Conservation (phyloP, 2,329 filamentous ascomycete species). For the Ilyonectria sp. region DNA sequence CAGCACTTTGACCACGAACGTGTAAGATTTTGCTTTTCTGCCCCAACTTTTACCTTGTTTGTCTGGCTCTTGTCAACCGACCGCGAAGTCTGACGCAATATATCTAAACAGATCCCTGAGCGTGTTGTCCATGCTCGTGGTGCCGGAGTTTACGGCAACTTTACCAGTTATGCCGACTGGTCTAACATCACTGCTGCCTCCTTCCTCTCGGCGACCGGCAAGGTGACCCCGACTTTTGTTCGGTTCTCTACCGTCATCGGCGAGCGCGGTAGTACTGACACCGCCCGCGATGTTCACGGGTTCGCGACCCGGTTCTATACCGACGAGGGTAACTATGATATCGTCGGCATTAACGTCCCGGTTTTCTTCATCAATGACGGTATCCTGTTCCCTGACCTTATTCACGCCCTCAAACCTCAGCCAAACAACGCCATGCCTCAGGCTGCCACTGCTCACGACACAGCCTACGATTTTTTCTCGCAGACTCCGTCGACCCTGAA, state of each 20-base stretch:
- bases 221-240: not conserved
- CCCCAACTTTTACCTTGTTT: no score
- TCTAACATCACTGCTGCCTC: no score
- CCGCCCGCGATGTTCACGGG: not conserved
- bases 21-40: no score
- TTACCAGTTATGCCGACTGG: no score
- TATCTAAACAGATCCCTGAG: no score
- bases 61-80: no score
- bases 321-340: slow-evolving; percentile 1
- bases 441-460: slow-evolving; percentile 58
- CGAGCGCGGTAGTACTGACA: not conserved
- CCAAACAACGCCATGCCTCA: slow-evolving; percentile 53
- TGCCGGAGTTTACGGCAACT: no score
- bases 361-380: slow-evolving; percentile 84
- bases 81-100: no score
- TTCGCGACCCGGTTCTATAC: slow-evolving; percentile 7
- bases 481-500: slow-evolving; percentile 74
- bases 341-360: slow-evolving; percentile 69
- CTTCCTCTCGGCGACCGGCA: not conserved
- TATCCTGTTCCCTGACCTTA: slow-evolving; percentile 81
- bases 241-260: slow-evolving; percentile 3
- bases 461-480: slow-evolving; percentile 74
- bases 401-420: slow-evolving; percentile 83
- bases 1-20: no score
- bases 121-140: no score